Evolutionary conservation across 1,139 yeast species (phyloP), one percentile per base, ranked within the genome.

Genomic region (Debaryomycetaceae sp.): DNA sequence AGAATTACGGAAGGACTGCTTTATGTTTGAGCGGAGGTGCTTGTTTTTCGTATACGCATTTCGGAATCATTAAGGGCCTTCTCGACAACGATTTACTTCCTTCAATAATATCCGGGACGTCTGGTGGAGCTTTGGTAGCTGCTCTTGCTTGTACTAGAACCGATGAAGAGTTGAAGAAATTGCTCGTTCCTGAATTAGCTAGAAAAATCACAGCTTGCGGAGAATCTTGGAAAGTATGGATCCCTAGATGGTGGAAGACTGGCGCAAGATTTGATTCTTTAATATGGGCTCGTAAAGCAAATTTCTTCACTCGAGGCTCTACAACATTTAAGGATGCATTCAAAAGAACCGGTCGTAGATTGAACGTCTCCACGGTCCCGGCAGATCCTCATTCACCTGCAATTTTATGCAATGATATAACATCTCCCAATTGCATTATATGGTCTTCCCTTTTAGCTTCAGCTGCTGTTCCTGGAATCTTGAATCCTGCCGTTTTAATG

Each of bases 321-420:
- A 67, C 80, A 50, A 85, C 95, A 0, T 87, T 86, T 59, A 76
- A 76, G 52, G 95, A 87, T 60, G 85, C 87, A 5, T 81, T 69
- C 55, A 76, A 78, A 46, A 63, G 81, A 38, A 85, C 95, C 0
- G 95, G 95, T 0, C 73, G 87, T 45, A 76, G 81, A 31, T 70
- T 87, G 49, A 87, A 86, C 60, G 79, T 87, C 34, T 80, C 89
- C 0, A 85, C 93, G 0, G 90, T 87, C 3, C 95, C 95, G 1
- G 84, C 89, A 6, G 93, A 87, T 58, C 87, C 89, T 1, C 87
- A 85, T 59, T 83, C 91, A 1, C 95, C 95, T 0, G 90, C 83
- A 5, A 86, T 87, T 57, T 68, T 87, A 44, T 84, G 93, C 61
- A 87, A 87, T 55, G 82, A 82, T 55, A 76, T 85, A 45, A 87